Percentiles rank a stretch among this genome's conserved stretches.
These are phyloP conservation scores for Papiliotrema fonsecae DNA, from an alignment of 1,284 basidiomycete genomes.

Conservation along the genomic window DNA sequence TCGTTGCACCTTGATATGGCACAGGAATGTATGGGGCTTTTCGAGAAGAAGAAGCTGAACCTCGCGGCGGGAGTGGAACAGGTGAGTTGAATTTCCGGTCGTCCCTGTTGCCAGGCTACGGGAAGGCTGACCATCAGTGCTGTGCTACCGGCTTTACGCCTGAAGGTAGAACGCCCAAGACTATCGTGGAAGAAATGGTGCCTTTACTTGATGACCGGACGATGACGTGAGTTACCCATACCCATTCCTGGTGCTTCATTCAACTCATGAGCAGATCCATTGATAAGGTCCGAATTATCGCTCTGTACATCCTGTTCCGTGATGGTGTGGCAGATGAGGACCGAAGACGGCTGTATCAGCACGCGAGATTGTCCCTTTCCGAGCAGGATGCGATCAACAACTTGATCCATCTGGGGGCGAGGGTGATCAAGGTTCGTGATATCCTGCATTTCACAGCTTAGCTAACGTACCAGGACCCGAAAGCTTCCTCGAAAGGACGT, in stretches of 20 bases:
- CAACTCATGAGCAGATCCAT: constrained; percentile 56
- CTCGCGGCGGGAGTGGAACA: constrained; percentile 90
- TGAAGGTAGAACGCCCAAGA: constrained; percentile 86
- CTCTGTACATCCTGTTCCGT: constrained; percentile 89
- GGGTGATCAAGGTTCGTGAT: constrained; percentile 66
- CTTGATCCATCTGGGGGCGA: constrained; percentile 72
- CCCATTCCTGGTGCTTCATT: too few species aligned
- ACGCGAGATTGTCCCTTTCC: constrained; percentile 79
- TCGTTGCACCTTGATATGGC: constrained; percentile 96
- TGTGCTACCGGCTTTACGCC: constrained; percentile 85
- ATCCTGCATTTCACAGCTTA: background rate
- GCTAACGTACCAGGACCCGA: constrained; percentile 54
- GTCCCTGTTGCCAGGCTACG: background rate
- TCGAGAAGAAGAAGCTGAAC: constrained; percentile 81
- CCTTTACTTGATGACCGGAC: constrained; percentile 82
- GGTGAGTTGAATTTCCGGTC: constrained; percentile 50
- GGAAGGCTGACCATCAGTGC: constrained; percentile 53
- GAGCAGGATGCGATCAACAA: constrained; percentile 96
- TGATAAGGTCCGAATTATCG: constrained; percentile 95
- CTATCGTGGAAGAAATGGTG: constrained; percentile 97
- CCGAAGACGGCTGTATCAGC: constrained; percentile 87
- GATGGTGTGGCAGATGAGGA: constrained; percentile 99
- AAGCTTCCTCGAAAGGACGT: constrained; percentile 71
- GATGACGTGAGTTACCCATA: constrained; percentile 59
- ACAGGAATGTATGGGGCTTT: constrained; percentile 91